phyloP scores from a whole-genome alignment of 768 basidiomycete genomes.

The Gymnopilus dilepis region DNA sequence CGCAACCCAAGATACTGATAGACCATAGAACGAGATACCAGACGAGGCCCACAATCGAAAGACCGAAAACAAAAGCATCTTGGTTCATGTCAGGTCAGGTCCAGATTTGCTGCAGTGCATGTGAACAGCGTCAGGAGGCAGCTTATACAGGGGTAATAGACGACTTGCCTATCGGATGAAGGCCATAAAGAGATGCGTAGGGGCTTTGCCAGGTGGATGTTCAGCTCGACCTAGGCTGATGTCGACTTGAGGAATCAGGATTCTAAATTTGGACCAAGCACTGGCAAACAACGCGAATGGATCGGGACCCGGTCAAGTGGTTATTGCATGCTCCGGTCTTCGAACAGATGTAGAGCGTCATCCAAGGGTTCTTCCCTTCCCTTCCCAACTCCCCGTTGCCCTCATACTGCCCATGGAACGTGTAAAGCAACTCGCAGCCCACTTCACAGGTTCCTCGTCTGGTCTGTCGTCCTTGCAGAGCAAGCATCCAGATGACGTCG shows the following conservation, averaged over 20 bases:
- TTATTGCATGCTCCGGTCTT: background rate
- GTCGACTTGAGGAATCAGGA: no score
- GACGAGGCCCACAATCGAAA: constrained; percentile 48
- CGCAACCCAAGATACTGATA: constrained; percentile 69
- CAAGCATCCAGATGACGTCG: constrained; percentile 77
- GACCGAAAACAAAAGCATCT: constrained; percentile 19
- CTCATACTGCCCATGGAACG: constrained; percentile 61
- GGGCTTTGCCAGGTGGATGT: background rate
- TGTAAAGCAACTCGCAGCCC: constrained; percentile 68
- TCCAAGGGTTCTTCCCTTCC: background rate
- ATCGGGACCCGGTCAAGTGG: background rate
- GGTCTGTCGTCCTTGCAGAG: constrained; percentile 58
- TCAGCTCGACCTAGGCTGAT: background rate
- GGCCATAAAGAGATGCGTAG: background rate
- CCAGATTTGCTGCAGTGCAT: background rate
- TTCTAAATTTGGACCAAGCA: constrained; percentile 5
- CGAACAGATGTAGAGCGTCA: background rate
- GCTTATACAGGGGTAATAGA: background rate
- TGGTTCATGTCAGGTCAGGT: constrained; percentile 15
- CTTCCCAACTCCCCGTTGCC: background rate
- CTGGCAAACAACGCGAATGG: constrained; percentile 6
- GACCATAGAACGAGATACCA: constrained; percentile 73
- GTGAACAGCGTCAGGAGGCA: background rate
- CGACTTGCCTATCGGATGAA: background rate
- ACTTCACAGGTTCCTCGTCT: constrained; percentile 47